Conservation (phyloP, 352 stramenopile genomes). For the Globisporangium alternatum region DNA sequence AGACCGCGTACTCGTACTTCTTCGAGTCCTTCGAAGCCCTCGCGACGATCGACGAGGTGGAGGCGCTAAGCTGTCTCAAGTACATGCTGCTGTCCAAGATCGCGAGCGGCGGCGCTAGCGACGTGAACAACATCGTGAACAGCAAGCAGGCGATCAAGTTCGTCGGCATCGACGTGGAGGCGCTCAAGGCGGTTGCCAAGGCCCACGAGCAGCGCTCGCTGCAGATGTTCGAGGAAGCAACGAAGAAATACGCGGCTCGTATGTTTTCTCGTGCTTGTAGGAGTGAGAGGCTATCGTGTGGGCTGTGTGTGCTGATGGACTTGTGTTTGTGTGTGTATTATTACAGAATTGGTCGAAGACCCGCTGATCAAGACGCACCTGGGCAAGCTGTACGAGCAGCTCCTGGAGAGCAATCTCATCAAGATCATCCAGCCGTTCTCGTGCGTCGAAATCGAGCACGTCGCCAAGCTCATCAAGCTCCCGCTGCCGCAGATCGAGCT, state of each 20-base stretch:
- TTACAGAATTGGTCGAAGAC: constrained; percentile 80
- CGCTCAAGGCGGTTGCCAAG: constrained; percentile 94
- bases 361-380: constrained; percentile 93
- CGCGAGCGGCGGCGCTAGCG: constrained; percentile 87
- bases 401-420: constrained; percentile 98
- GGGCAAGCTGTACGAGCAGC: constrained; percentile 95
- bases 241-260: constrained; percentile 87
- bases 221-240: constrained; percentile 80
- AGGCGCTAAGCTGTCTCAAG: constrained; percentile 91
- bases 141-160: constrained; percentile 98
- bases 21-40: constrained; percentile 97
- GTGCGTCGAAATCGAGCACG: constrained; percentile 96
- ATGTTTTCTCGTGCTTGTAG: constrained; percentile 17
- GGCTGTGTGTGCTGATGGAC: neutral
- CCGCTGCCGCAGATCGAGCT: constrained; percentile 80
- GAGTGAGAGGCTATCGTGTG: neutral
- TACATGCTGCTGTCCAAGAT: constrained; percentile 99
- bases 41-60: constrained; percentile 86
- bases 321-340: constrained; percentile 16
- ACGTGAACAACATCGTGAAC: constrained; percentile 95
- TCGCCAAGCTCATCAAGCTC: constrained; percentile 98
- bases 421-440: constrained; percentile 99
- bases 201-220: constrained; percentile 95
- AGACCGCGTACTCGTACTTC: constrained; percentile 99
- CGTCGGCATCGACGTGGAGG: constrained; percentile 93